Evolutionary conservation across 169 alveolate species (phyloP), one percentile per base, ranked within the genome.

Genomic region (Theileria annulata): DNA sequence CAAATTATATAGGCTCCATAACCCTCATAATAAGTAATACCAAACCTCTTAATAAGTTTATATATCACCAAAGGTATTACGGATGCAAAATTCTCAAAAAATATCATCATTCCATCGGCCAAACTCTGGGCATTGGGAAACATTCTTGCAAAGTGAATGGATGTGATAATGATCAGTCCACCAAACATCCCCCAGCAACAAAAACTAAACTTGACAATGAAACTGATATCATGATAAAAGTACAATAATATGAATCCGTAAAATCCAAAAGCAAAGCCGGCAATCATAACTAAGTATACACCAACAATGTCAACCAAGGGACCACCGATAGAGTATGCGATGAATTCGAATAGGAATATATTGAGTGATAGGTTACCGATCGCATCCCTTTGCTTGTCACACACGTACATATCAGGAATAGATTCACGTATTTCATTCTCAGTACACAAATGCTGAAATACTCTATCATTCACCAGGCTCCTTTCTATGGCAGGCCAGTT

Each of bases 401-500:
- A 81, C 12, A 81, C 75, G 30, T 74, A 81, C 9, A 56, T 35
- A 35, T 30, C 80, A 3, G 77, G 79, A n/a, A 47, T 42, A 0
- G 88, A 77, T n/a, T 8, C 64, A 0, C 13, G 0, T 3, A 74
- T 49, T 54, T 81, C 83, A 25, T 67, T 66, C n/a, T 73, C 88
- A 0, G 85, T 74, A 37, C 88, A 81, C 23, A 81, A 31, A 5
- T 33, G 21, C 27, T 51, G 71, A 28, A 81, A 54, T 23, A 66
- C 73, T 9, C 66, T 60, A 19, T 81, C 62, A 6, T 31, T 27
- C 68, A 81, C 58, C 17, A 81, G 73, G 49, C 74, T 60, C 27
- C 62, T 74, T 80, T 81, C 88, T 37, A 81, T 70, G 25, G 71
- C 72, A 15, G 88, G 64, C 88, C 88, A 81, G 78, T 81, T 81